phyloP scores from a whole-genome alignment of 176 grass and related monocot species.

The Miscanthus lutarioriparius region DNA sequence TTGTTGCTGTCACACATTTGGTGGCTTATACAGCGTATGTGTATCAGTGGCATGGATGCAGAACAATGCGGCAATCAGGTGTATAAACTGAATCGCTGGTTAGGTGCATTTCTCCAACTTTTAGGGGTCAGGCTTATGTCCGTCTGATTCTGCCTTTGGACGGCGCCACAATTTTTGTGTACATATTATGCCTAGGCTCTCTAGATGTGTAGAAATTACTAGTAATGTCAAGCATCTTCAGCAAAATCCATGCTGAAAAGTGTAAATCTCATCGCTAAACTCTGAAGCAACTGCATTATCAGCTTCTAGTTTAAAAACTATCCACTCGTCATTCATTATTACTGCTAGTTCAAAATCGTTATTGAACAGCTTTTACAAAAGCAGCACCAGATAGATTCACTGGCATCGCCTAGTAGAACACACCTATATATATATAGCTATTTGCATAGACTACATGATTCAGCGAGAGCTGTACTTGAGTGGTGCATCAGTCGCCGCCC shows the following conservation, averaged over 20 bases:
- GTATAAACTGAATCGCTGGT: neutral
- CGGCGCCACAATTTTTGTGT: neutral
- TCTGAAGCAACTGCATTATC: neutral
- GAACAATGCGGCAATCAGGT: neutral
- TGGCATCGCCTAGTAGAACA: neutral
- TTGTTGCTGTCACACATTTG: neutral
- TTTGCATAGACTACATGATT: neutral
- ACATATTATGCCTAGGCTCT: neutral
- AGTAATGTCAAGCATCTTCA: neutral
- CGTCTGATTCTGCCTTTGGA: conserved; percentile 8
- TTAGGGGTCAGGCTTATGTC: neutral
- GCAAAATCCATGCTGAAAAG: neutral
- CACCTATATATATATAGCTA: neutral
- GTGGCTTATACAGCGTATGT: neutral
- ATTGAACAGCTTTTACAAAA: conserved; percentile 27
- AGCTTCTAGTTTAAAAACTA: neutral
- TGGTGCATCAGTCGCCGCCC: conserved; percentile 41
- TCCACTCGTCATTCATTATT: neutral
- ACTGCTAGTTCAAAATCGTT: neutral
- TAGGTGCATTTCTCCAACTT: conserved; percentile 1
- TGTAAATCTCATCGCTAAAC: neutral
- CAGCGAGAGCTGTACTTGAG: neutral
- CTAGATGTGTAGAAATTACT: neutral
- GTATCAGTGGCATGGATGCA: neutral
- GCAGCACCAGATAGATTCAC: neutral